Evolutionary conservation across 2,329 filamentous ascomycete genomes (phyloP), one percentile per base, ranked within the genome.

Genomic region (Diaporthe batatas): DNA sequence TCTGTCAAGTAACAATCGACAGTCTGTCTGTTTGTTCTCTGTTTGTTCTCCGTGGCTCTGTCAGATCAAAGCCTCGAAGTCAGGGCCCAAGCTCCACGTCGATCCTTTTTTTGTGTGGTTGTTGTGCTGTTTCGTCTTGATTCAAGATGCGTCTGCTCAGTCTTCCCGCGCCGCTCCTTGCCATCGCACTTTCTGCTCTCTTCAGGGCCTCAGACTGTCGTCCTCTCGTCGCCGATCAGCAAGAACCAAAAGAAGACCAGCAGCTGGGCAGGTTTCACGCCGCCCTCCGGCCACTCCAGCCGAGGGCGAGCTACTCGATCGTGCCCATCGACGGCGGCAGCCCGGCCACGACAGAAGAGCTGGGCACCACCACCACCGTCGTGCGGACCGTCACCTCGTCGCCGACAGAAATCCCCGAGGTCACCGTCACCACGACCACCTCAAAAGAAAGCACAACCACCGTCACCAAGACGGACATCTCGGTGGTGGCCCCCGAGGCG

Each of bases 271-370:
- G 68, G 39, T 71, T 73, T 21, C 59, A 75, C n/a, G 68, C 51
- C 29, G 29, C 29, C 29, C 29, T 29, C 29, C 2, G 29, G 29
- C 29, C 29, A 10, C 25, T 73, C 6, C 68, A 44, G 12, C 71
- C 73, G 29, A 57, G 71, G 29, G 71, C 44, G 12, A 75, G 68
- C 16, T 75, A 73, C 55, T 75, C 73, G 21, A 51, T 75, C 4
- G 73, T 75, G 29, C 73, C 73, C 3, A 75, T 75, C 29, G 73
- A 73, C 47, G 73, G 73, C 6, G 71, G 72, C 36, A 73, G 57
- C 21, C 44, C 72, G 12, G 44, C 68, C 4, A 29, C 68, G n/a
- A 51, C 47, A n/a, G 23, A 59, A 18, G 14, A 64, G 11, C 36
- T 3, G 29, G 57, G 54, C 32, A 32, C 16, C 34, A 72, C 68